These are phyloP conservation scores for Fusarium verrucosum DNA, from an alignment of 2,329 filamentous ascomycete species.

Conservation along the genomic window DNA sequence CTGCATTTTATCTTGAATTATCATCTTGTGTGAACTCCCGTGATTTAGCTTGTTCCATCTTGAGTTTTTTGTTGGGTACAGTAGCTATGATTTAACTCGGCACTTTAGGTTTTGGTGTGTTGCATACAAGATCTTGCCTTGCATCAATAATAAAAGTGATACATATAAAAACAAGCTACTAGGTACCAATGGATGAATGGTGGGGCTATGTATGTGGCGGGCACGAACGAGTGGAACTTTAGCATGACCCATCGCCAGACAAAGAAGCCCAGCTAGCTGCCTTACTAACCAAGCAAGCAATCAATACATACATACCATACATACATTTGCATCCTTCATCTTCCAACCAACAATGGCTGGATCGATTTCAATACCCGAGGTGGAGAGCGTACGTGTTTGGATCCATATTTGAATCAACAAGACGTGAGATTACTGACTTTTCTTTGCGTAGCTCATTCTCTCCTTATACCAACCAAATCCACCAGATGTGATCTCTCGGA, in stretches of 20 bases:
- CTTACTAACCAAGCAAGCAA: neutral
- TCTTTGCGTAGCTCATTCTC: slow-evolving; percentile 57
- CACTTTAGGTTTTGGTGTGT: no score
- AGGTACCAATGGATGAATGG: no score
- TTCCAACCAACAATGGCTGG: neutral
- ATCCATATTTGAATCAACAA: neutral
- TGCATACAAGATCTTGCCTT: no score
- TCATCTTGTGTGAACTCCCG: neutral
- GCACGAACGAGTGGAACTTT: neutral
- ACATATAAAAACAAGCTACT: neutral
- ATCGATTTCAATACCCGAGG: slow-evolving; percentile 9
- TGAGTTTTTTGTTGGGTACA: no score
- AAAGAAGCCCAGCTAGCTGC: neutral
- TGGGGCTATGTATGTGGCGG: neutral
- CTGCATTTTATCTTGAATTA: neutral
- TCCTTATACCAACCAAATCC: slow-evolving; percentile 63
- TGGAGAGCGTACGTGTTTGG: slow-evolving; percentile 32
- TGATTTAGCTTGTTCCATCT: neutral
- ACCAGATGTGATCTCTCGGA: slow-evolving; percentile 58
- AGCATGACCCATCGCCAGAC: neutral
- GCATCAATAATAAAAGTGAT: no score
- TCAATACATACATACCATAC: no score
- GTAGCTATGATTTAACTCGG: no score
- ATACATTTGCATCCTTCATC: neutral
- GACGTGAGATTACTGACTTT: slow-evolving; percentile 21